Evolutionary conservation across 148 eudicot genomes (phyloP), one percentile per base, ranked within the genome.

Genomic region (Chenopodium formosanum): DNA sequence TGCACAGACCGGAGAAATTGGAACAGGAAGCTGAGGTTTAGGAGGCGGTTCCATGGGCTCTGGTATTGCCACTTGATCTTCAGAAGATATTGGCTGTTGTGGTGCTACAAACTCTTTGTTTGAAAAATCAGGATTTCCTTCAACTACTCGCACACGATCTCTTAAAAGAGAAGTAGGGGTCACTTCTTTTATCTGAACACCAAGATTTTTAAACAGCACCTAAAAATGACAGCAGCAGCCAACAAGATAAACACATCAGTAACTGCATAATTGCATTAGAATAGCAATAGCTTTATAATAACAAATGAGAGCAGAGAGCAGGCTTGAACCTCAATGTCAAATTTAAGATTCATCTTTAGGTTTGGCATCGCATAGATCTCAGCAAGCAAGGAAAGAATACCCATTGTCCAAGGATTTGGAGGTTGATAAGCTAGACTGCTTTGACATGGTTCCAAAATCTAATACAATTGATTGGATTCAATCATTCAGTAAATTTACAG

Each of bases 321-420:
- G 70, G 27, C 4, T 64, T 46, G 67, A 87, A 95, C 99, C 97
- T 95, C 99, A 27, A 95, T 95, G 86, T 95, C 99, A 92, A 95
- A 95, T 82, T 95, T 93, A 69, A 94, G 95, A 81, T 94, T 92
- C 99, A 95, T 93, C 86, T 95, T 95, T 80, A 93, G 85, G 87
- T 91, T 94, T 72, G 99, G 97, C 99, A 93, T 92, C 25, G 92
- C 97, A 86, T 95, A 94, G 32, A 95, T 95, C 89, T 95, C 99
- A 77, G 91, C 89, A 67, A 95, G 95, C 84, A 95, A 86, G 73
- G 87, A 89, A 56, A 95, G 91, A 82, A 95, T 87, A 31, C 91
- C 97, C 97, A 95, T 95, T 32, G 99, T 95, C 97, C 94, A 95
- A 11, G 99, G 97, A 83, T 95, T 95, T 46, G 99, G 99, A 85